Percentiles rank a stretch among this genome's conserved stretches.
These are phyloP conservation scores for Trichaptum fuscoviolaceum DNA, from an alignment of 768 basidiomycete species.

Conservation along the genomic window DNA sequence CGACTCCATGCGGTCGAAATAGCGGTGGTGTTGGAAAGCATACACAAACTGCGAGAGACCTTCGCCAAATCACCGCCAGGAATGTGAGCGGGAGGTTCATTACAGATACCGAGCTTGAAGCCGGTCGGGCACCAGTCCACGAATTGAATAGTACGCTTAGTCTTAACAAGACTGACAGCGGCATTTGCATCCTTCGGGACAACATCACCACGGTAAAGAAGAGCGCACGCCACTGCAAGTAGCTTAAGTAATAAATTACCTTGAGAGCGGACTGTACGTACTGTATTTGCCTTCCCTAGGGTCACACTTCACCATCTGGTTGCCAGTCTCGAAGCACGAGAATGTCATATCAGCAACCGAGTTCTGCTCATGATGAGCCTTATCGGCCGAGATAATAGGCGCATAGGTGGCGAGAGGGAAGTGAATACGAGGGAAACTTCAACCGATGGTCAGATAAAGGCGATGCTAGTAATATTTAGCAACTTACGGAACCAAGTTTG, in stretches of 20 bases:
- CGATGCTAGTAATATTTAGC: neutral
- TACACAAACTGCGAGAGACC: slow-evolving; percentile 90
- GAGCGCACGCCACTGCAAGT: slow-evolving; percentile 75
- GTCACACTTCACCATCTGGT: slow-evolving; percentile 97
- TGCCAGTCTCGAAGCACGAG: slow-evolving; percentile 94
- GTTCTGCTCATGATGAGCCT: slow-evolving; percentile 95
- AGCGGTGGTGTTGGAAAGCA: slow-evolving; percentile 93
- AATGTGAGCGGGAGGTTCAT: slow-evolving; percentile 87
- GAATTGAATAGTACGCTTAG: slow-evolving; percentile 96
- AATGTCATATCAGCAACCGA: slow-evolving; percentile 98
- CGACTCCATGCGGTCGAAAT: slow-evolving; percentile 95
- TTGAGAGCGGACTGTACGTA: slow-evolving; percentile 33
- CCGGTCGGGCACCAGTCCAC: slow-evolving; percentile 99
- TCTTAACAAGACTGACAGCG: slow-evolving; percentile 92
- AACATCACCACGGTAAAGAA: slow-evolving; percentile 94
- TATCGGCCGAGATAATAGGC: slow-evolving; percentile 91
- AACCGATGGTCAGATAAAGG: slow-evolving; percentile 12
- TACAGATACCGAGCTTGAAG: slow-evolving; percentile 98
- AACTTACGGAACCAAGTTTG: slow-evolving; percentile 92
- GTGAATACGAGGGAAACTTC: slow-evolving; percentile 94
- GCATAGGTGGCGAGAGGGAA: slow-evolving; percentile 97
- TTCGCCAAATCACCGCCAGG: slow-evolving; percentile 96
- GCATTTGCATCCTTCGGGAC: slow-evolving; percentile 94
- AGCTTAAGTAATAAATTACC: slow-evolving; percentile 15
- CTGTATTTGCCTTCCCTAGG: slow-evolving; percentile 99